Conservation (phyloP, 345 rosid species). For the Erucastrum elatum region DNA sequence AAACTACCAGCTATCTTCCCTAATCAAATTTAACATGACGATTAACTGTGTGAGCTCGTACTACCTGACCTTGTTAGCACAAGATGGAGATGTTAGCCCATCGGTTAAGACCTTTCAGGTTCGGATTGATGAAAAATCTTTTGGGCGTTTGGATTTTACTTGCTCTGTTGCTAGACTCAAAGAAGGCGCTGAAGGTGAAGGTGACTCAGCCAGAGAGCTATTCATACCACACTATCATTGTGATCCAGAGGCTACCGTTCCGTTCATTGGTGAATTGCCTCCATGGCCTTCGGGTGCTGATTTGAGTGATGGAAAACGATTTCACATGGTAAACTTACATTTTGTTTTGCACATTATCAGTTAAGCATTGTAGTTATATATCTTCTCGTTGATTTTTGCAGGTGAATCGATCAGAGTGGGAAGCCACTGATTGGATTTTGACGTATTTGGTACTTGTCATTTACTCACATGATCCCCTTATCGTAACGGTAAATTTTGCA, state of each 20-base stretch:
- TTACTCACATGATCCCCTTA: not conserved
- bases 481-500: not conserved
- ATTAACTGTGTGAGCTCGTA: not conserved
- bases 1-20: not conserved
- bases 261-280: not conserved
- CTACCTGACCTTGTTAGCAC: conserved; percentile 1
- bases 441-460: not conserved
- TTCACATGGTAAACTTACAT: not conserved
- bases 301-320: not conserved
- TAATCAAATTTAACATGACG: not conserved
- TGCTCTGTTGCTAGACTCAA: not conserved
- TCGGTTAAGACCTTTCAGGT: not conserved
- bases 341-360: not conserved
- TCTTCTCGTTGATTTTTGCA: not conserved
- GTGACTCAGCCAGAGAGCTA: not conserved
- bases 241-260: not conserved
- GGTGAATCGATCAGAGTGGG: not conserved
- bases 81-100: not conserved
- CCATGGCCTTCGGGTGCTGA: conserved; percentile 1
- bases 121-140: not conserved
- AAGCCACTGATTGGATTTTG: not conserved
- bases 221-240: conserved; percentile 2
- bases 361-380: not conserved
- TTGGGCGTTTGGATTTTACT: not conserved
- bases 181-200: not conserved